Evolutionary conservation across 1,284 basidiomycete genomes (phyloP), one percentile per base, ranked within the genome.

Genomic region (Boletus holoroseus): DNA sequence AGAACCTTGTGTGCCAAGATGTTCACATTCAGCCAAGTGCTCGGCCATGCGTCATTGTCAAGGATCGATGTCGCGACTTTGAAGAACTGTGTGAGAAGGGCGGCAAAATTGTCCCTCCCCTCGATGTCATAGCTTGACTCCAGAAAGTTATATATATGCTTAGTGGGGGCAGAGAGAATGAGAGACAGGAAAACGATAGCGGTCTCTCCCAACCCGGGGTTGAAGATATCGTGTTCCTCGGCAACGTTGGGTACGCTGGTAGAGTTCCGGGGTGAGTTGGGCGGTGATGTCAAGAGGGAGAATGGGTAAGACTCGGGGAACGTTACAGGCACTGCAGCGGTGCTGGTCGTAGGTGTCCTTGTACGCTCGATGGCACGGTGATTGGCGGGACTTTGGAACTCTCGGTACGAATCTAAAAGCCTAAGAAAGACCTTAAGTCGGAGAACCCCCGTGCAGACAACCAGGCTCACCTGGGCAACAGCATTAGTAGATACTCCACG

Each of bases 221-320:
- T 88, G 73, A 93, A 91, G 7, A 79, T 60, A 28, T 66, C 62
- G 43, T 73, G 75, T 39, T 66, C 71, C 37, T 82, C 78, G 35
- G 64, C 64, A 27, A 70, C 58, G 27, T 67, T 63, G 7, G 74
- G 70, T 3, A 71, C 65, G 35, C 64, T 74, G 35, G 73, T 71
- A n/a, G 73, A 63, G 58, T 74, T 71, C 16, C 73, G 69, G 55
- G 76, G 61, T 53, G 75, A 62, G 60, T 83, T 74, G 41, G 91
- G 79, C 49, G 82, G 69, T 37, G 82, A 78, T 0, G 90, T 77
- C 9, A 94, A 67, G 3, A 97, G 76, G 1, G 92, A 85, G 69
- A 97, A 94, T 0, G 94, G 95, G 64, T 97, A 94, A 1, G 92
- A 88, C 53, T 92, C 86, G 0, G 94, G 95, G 71, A 97, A 97